Percentiles rank a stretch among this genome's conserved stretches.
These are phyloP conservation scores for Tuber calosporum DNA, from an alignment of 495 filamentous ascomycete genomes.

Conservation along the genomic window DNA sequence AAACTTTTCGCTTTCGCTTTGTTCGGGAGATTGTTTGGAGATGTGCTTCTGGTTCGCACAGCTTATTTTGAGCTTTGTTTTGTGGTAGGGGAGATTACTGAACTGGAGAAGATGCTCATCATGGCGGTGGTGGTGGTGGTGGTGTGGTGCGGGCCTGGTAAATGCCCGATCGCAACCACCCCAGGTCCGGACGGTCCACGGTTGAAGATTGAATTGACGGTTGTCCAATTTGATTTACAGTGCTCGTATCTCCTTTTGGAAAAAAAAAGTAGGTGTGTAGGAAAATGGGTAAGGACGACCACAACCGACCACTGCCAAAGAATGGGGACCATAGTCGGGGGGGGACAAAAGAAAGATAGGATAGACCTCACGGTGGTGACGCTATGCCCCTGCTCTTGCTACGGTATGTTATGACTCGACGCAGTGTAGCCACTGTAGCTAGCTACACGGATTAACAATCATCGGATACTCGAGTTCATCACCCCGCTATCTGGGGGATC, in stretches of 20 bases:
- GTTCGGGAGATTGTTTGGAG: neutral
- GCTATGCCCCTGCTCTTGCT: neutral
- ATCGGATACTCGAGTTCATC: neutral
- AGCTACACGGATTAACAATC: neutral
- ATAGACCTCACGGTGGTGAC: neutral
- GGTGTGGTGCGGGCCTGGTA: neutral
- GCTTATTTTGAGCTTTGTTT: neutral
- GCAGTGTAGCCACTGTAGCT: neutral
- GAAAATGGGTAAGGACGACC: neutral
- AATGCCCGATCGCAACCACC: neutral
- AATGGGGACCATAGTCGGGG: neutral
- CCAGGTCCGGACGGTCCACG: neutral
- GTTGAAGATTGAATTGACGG: neutral
- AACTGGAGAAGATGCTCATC: neutral
- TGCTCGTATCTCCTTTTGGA: neutral
- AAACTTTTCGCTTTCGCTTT: neutral
- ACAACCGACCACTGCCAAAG: neutral
- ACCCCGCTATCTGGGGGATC: neutral
- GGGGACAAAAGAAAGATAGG: neutral
- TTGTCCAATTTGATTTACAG: neutral
- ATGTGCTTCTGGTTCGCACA: conserved; percentile 1
- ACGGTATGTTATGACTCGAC: neutral
- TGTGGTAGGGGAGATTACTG: neutral
- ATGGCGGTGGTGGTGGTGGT: neutral
- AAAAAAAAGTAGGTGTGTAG: neutral